These are phyloP conservation scores for Tuber brumale DNA, from an alignment of 495 filamentous ascomycete species.

Conservation along the genomic window DNA sequence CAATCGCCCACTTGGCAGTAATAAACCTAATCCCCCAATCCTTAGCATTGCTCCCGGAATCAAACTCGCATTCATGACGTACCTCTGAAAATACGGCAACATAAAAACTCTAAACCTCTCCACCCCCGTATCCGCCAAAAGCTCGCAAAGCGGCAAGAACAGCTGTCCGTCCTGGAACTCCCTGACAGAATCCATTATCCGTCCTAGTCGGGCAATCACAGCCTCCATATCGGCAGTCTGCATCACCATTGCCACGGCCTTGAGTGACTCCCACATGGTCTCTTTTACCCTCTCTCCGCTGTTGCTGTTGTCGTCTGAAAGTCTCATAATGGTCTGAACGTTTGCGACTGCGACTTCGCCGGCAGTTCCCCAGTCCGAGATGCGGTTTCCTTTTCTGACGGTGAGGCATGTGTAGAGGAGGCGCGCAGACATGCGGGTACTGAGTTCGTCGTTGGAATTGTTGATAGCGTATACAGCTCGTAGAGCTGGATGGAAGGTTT, in stretches of 20 bases:
- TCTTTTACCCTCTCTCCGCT: conserved; percentile 44
- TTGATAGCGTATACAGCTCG: conserved; percentile 48
- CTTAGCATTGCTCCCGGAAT: not conserved
- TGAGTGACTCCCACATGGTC: conserved; percentile 53
- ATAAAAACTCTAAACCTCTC: conserved; percentile 73
- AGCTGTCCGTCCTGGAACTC: conserved; percentile 27
- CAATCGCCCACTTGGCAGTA: conserved; percentile 60
- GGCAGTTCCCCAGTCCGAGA: conserved; percentile 64
- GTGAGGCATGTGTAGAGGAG: conserved; percentile 62
- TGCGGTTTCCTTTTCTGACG: conserved; percentile 69
- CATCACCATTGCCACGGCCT: conserved; percentile 59
- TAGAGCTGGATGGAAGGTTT: conserved; percentile 60
- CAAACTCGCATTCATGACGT: conserved; percentile 12
- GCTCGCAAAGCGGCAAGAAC: conserved; percentile 79
- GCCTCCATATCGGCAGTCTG: conserved; percentile 73
- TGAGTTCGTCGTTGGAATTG: conserved; percentile 47
- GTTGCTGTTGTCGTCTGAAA: conserved; percentile 26
- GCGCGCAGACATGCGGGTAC: conserved; percentile 52
- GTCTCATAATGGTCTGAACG: conserved; percentile 47
- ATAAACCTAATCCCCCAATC: conserved; percentile 53
- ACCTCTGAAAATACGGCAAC: conserved; percentile 75
- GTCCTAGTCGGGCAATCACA: conserved; percentile 52
- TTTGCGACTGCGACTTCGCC: conserved; percentile 54
- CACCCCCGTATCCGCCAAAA: conserved; percentile 62
- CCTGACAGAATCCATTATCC: conserved; percentile 29